Evolutionary conservation across 2,329 filamentous ascomycete genomes (phyloP).

Genomic region (Diaporthe ilicicola): DNA sequence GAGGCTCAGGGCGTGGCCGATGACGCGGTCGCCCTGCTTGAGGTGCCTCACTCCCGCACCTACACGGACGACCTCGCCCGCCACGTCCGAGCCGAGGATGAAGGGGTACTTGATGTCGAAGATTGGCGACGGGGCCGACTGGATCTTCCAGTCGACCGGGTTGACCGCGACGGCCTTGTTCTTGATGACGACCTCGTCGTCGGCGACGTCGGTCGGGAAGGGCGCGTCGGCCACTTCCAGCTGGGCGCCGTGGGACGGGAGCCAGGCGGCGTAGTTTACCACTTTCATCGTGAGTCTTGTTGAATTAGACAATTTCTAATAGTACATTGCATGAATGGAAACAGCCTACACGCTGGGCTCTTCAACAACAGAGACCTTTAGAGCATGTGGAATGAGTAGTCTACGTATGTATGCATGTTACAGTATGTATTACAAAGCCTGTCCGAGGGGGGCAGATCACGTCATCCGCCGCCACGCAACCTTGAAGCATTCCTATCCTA

Average conservation of each 20-base stretch:
- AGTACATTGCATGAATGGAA: neutral
- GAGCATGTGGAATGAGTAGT: neutral
- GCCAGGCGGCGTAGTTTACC: conserved; percentile 29
- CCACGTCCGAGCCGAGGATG: conserved; percentile 44
- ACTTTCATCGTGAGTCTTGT: conserved; percentile 5
- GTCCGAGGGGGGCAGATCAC: neutral
- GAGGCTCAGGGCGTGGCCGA: conserved; percentile 38
- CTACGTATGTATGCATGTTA: too few species aligned
- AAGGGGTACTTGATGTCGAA: conserved; percentile 43
- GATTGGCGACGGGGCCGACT: conserved; percentile 33
- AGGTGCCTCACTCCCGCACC: conserved; percentile 40
- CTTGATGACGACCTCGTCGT: conserved; percentile 32
- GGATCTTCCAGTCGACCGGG: conserved; percentile 43
- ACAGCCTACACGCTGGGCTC: neutral
- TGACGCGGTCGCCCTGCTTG: conserved; percentile 45
- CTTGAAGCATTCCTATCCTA: too few species aligned
- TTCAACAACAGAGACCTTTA: neutral
- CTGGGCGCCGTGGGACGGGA: conserved; percentile 17
- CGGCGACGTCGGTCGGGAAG: conserved; percentile 12
- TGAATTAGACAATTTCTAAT: too few species aligned
- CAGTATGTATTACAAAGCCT: conserved; percentile 27
- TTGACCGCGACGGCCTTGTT: conserved; percentile 30
- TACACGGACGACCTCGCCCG: conserved; percentile 44
- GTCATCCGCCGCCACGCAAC: conserved; percentile 12
- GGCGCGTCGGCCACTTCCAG: conserved; percentile 26